Evolutionary conservation across 2,329 filamentous ascomycete species (phyloP).

Genomic region (Aureobasidium sp.): DNA sequence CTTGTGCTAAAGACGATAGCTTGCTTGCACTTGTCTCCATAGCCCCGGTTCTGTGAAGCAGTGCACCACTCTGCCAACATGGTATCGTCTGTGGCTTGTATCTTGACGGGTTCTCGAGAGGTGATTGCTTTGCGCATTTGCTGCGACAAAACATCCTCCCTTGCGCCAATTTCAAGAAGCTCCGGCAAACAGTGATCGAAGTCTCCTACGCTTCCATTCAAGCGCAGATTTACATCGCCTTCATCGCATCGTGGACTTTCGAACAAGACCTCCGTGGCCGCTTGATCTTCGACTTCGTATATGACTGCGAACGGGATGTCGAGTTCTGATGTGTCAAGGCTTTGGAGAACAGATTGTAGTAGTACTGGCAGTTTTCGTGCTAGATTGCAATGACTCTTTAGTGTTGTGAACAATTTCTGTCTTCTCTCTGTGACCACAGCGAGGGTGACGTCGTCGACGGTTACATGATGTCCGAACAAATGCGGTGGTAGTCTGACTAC

Average conservation of each 20-base stretch:
- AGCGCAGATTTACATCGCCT: neutral
- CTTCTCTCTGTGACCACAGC: neutral
- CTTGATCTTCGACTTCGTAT: neutral
- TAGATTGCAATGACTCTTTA: neutral
- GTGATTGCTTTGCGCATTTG: neutral
- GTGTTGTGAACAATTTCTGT: neutral
- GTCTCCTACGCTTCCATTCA: neutral
- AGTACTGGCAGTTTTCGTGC: neutral
- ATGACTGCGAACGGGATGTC: neutral
- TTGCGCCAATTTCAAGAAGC: neutral
- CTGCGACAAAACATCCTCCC: neutral
- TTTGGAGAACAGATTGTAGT: neutral
- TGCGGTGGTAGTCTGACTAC: neutral
- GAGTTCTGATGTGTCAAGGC: neutral
- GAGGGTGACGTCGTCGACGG: neutral
- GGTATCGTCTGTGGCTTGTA: neutral
- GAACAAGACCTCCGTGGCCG: neutral
- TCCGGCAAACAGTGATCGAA: neutral
- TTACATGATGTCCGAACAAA: neutral
- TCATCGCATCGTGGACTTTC: neutral
- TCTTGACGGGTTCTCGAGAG: neutral
- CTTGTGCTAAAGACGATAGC: neutral
- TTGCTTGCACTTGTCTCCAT: neutral
- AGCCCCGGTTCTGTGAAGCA: neutral
- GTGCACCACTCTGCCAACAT: neutral